Base-by-base conservation (phyloP, 352 stramenopile genomes). In the Phytophthora constricta region DNA sequence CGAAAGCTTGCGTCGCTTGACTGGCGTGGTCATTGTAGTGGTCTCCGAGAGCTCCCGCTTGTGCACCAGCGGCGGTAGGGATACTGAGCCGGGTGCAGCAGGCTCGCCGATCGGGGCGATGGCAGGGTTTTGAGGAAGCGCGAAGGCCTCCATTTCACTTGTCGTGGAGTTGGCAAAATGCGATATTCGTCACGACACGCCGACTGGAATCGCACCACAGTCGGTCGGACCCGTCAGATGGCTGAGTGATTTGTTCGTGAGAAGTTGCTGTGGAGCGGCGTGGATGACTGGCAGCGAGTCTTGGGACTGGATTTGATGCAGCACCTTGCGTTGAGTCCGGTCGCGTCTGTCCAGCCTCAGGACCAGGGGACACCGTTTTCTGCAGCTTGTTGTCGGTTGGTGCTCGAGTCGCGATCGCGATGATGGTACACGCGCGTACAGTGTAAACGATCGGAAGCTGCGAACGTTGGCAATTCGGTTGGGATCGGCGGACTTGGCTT, bases 251-350 rank as follows among this genome's bases (percentile, higher is more conserved):
- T 34, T 37, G 56, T 66, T 66, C 37, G 55, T 62, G 13, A 65
- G 16, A 47, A 23, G 41, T 47, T 47, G 41, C 41, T 47, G 41
- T 23, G n/a, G n/a, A n/a, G n/a, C 7, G 17, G 14, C n/a, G 41
- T 47, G 41, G 41, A 47, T 70, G 68, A 73, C 43, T 77, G 64
- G 69, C 26, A 23, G 41, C 41, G 41, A 47, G 41, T 47, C 41
- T 37, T 17, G 46, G 51, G 33, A 57, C 66, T 62, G 46, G 70
- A 77, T 77, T 74, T 77, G 69, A 67, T 49, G 70, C 43, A 31
- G 39, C 28, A 37, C 47, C 58, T 72, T 76, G 68, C 37, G 58
- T 72, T 78, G 70, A 75, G 65, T 78, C 70, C 70, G 70, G 58
- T 72, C 62, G 62, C 68, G 64, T 70, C 64, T 73, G 58, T 76